Base-by-base conservation (phyloP, 2,329 filamentous ascomycete species). In the Penicillium sclerotiorum region DNA sequence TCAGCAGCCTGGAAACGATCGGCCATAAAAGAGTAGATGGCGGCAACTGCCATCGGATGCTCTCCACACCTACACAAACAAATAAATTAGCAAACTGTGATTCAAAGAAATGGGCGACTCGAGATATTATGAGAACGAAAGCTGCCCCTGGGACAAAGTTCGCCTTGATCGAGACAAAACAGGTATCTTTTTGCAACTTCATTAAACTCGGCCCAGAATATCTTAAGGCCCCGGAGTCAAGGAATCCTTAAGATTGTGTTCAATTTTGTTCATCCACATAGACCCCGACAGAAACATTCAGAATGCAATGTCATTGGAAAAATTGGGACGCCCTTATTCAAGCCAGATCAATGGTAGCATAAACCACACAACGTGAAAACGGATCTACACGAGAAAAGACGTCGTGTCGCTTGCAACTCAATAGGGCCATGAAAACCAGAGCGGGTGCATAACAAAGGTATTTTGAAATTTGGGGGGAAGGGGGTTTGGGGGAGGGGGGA, bases 1-100 rank as follows among this genome's bases (percentile, higher is more conserved):
- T 79, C 77, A 20, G 70, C 69, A 6, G 74, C 76, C 47, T 74
- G 74, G 54, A 77, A 72, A 21, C 77, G 73, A 63, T 79, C 76
- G 36, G 75, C 60, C 39, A 79, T 61, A 53, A 79, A 78, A 6
- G 75, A 77, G 58, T 77, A 76, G 51, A 78, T 66, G 32, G 74
- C 73, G 41, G 75, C 65, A 45, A 78, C 63, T 22, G 74, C 70
- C 56, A 74, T 72, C 8, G 74, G 74, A 57, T 78, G 76, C 57
- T 79, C 76, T 49, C 76, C 76, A 59, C 78, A 65, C 67, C 76
- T 79, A 63, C 46, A 64, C 49, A 22, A 56, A 56, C 55, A 43
- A 45, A 37, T 47, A 38, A 33, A 60, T 66, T 58, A 72, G 68
- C 62, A 48, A 61, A 48, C 55, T 43, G 44, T 38, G 38, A 43